phyloP scores from a whole-genome alignment of 108 stramenopile species.

The Nannochloropsis gaditana region DNA sequence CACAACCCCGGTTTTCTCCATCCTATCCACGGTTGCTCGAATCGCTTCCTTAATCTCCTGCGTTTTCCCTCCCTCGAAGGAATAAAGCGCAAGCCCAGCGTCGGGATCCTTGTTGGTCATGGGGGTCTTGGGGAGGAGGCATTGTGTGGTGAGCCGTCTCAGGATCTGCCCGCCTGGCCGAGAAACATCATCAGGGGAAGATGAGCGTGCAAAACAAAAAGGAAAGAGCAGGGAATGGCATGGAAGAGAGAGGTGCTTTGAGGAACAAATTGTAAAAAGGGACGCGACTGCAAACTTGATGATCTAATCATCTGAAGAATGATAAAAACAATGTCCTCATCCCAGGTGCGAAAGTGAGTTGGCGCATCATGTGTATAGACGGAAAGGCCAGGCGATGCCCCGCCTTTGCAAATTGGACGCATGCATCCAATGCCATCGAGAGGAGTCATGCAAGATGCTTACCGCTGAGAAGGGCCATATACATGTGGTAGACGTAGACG shows the following conservation, averaged over 20 bases:
- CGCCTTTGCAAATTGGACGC: no score
- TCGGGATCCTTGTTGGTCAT: not conserved
- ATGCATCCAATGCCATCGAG: no score
- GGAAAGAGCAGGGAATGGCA: no score
- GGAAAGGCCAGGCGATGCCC: no score
- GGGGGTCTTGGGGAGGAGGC: not conserved
- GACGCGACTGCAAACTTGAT: no score
- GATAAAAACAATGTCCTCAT: no score
- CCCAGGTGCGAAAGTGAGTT: no score
- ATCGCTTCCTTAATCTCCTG: not conserved
- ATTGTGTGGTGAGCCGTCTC: not conserved
- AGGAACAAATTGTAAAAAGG: no score
- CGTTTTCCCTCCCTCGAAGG: not conserved
- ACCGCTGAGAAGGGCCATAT: conserved; percentile 3
- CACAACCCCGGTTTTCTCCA: not conserved
- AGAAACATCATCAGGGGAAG: not conserved
- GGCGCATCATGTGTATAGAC: no score
- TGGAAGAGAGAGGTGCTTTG: no score
- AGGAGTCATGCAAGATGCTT: not conserved
- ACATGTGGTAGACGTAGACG: conserved; percentile 7
- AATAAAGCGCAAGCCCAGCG: not conserved
- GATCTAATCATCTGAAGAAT: no score
- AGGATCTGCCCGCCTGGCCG: not conserved
- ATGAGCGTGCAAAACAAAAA: no score
- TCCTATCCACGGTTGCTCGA: not conserved